Evolutionary conservation across 768 basidiomycete species (phyloP), one percentile per base, ranked within the genome.

Genomic region (Mycena kentingensis): DNA sequence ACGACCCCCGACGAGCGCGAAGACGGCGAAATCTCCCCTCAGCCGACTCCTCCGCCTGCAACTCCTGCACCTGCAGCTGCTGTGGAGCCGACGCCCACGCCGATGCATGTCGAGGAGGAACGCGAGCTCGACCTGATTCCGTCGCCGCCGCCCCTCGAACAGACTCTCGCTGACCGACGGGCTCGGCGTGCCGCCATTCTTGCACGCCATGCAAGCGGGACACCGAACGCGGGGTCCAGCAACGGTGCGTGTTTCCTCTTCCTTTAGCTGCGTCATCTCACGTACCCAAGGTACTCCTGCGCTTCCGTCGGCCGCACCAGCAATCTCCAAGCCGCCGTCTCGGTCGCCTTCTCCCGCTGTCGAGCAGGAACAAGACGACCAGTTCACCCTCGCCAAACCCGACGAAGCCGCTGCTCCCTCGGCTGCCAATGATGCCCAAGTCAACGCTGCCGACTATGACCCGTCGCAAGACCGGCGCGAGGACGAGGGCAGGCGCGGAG

Each of bases 21-120:
- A 74, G 93, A 95, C 78, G 93, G 90, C 77, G 93, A 96, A 67
- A 87, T 89, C 59, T 90, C 88, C 6, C 87, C 87, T 39, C 74
- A 74, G 4, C 57, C 68, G 8, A 53, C 62, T 22, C 62, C 67
- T n/a, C 63, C 71, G 46, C 58, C 70, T 8, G 36, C 62, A 47
- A 58, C 57, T 36, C 63, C 63, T 10, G 39, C 65, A 15, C 58
- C 66, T 38, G 68, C 57, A 25, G 36, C 63, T n/a, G n/a, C n/a
- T n/a, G n/a, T n/a, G n/a, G n/a, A n/a, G 36, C 54, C 63, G 21
- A 19, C 57, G 5, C 36, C 63, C 28, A 66, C 67, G 13, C 63
- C 67, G n/a, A 75, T 73, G 42, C 69, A 68, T 3, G 75, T 58
- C 26, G 51, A 51, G 18, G 44, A 70, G 15, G 81, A 83, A 48